Conservation (phyloP, 805 yeast genomes). For the Cyberlindnera veronae region DNA sequence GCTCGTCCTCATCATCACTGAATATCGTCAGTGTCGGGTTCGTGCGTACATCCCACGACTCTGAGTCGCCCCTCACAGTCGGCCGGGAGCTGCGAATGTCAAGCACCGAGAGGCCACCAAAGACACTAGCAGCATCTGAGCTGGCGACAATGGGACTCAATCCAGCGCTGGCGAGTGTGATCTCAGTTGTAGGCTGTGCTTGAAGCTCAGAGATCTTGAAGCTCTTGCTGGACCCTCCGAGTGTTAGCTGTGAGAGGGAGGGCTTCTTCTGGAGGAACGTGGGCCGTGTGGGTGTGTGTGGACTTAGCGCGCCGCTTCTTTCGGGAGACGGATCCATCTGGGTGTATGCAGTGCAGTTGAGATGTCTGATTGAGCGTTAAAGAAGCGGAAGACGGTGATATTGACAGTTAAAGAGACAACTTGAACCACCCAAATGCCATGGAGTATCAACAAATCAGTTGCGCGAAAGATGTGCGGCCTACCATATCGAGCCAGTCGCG, state of each 20-base stretch:
- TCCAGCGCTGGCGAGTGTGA: constrained; percentile 23
- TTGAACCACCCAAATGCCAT: too few relatives aligned
- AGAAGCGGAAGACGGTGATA: too few relatives aligned
- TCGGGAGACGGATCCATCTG: neutral
- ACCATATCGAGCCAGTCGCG: neutral
- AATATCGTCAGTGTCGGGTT: constrained; percentile 30
- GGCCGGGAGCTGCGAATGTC: too few relatives aligned
- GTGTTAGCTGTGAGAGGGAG: constrained; percentile 22
- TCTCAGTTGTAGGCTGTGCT: constrained; percentile 33
- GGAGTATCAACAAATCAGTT: too few relatives aligned
- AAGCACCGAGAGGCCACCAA: constrained; percentile 1
- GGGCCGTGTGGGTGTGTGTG: constrained; percentile 15
- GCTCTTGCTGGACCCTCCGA: constrained; percentile 14
- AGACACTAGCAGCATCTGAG: neutral
- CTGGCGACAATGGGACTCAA: constrained; percentile 1
- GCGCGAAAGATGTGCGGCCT: too few relatives aligned
- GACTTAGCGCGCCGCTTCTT: constrained; percentile 3
- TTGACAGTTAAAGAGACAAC: too few relatives aligned
- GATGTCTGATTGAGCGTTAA: too few relatives aligned
- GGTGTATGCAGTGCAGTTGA: too few relatives aligned
- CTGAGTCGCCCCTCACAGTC: too few relatives aligned
- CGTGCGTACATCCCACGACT: constrained; percentile 22
- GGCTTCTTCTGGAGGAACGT: constrained; percentile 14
- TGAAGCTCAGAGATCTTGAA: constrained; percentile 22
- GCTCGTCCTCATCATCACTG: constrained; percentile 23